Conservation (phyloP, 2,329 filamentous ascomycete species). For the Lasiodiplodia citricola region DNA sequence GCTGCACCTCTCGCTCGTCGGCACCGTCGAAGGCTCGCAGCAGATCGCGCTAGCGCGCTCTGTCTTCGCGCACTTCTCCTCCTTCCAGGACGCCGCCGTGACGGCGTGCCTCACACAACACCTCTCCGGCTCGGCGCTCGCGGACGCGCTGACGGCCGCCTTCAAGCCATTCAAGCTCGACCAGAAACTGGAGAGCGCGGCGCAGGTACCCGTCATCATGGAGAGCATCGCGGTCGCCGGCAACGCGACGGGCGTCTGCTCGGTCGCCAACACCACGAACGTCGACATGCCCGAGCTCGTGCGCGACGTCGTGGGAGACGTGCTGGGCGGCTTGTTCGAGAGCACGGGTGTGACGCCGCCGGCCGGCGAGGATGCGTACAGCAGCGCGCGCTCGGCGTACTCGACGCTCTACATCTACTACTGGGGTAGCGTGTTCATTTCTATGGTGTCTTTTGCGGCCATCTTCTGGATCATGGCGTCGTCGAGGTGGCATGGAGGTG, state of each 20-base stretch:
- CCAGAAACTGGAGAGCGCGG: constrained; percentile 19
- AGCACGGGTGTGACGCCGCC: neutral
- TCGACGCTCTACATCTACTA: constrained; percentile 42
- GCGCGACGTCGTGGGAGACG: neutral
- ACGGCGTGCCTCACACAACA: neutral
- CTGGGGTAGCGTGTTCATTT: constrained; percentile 44
- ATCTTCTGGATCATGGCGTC: constrained; percentile 35
- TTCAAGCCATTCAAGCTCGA: constrained; percentile 31
- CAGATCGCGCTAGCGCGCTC: constrained; percentile 31
- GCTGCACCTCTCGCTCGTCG: constrained; percentile 37
- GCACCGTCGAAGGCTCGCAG: constrained; percentile 38
- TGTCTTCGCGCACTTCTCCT: constrained; percentile 9
- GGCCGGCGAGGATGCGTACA: neutral
- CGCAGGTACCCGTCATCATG: constrained; percentile 24
- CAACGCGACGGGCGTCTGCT: constrained; percentile 29
- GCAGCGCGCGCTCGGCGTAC: neutral
- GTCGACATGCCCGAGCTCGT: neutral
- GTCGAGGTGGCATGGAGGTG: neutral
- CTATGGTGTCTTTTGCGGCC: constrained; percentile 43
- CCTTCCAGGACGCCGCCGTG: neutral
- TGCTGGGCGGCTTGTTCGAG: constrained; percentile 5
- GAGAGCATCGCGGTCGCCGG: constrained; percentile 27
- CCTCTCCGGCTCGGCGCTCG: constrained; percentile 28
- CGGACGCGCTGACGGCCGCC: constrained; percentile 20
- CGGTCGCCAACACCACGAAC: constrained; percentile 16